Conservation (phyloP, 768 basidiomycete species). For the Russula lepida region DNA sequence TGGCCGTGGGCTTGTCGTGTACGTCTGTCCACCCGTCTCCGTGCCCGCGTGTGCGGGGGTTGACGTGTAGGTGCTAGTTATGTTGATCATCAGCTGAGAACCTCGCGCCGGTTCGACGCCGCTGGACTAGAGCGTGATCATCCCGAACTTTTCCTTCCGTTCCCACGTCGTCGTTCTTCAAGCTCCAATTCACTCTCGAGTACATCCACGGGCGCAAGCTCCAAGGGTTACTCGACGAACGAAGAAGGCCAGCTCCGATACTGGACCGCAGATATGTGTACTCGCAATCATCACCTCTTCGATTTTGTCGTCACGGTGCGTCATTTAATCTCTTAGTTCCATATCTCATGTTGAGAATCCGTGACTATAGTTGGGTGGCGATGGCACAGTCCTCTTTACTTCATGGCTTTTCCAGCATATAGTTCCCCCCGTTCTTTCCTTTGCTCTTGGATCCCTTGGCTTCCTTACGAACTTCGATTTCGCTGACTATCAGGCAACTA, state of each 20-base stretch:
- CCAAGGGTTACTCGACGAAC: conserved; percentile 33
- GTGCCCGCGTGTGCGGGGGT: conserved; percentile 19
- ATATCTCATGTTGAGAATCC: not conserved
- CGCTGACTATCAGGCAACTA: conserved; percentile 69
- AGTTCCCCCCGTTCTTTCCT: conserved; percentile 96
- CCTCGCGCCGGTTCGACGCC: conserved; percentile 91
- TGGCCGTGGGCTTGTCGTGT: conserved; percentile 83
- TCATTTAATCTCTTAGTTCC: conserved; percentile 8
- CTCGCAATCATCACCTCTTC: conserved; percentile 80
- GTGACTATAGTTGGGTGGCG: conserved; percentile 75
- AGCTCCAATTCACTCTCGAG: conserved; percentile 56
- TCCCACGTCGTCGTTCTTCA: conserved; percentile 67
- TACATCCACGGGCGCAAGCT: conserved; percentile 37
- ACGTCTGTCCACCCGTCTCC: conserved; percentile 23
- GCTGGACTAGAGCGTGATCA: conserved; percentile 77
- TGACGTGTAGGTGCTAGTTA: conserved; percentile 45
- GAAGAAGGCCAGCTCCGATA: conserved; percentile 92
- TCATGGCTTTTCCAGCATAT: conserved; percentile 99
- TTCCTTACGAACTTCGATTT: conserved; percentile 98
- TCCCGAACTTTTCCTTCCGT: conserved; percentile 79
- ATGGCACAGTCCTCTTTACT: conserved; percentile 96
- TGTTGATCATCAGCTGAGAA: conserved; percentile 85
- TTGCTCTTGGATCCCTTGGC: conserved; percentile 93
- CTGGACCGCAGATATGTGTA: conserved; percentile 98
- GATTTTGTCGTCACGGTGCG: conserved; percentile 96